phyloP scores from a whole-genome alignment of 148 eudicot species.

The Spergularia marina region DNA sequence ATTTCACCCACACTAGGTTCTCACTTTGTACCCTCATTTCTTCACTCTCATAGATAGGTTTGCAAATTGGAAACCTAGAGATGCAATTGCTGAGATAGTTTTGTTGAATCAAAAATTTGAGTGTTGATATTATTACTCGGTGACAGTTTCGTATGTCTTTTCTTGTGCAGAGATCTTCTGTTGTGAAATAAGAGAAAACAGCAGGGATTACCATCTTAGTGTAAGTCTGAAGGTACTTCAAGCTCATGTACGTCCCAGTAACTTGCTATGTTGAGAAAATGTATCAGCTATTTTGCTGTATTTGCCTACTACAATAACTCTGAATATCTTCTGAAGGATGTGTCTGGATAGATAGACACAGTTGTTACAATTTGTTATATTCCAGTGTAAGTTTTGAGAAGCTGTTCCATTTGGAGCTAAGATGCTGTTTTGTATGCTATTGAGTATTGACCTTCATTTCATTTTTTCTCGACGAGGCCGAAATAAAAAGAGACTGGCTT shows the following conservation, averaged over 20 bases:
- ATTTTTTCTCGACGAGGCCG: not conserved
- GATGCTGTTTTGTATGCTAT: not conserved
- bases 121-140: not conserved
- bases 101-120: not conserved
- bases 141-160: not conserved
- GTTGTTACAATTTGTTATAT: not conserved
- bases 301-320: constrained; percentile 10
- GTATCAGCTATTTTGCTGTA: constrained; percentile 19
- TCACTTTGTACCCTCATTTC: no score
- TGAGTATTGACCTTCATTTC: not conserved
- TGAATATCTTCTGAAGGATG: constrained; percentile 12
- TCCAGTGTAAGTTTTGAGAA: not conserved
- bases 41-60: no score
- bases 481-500: not conserved
- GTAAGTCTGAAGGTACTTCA: constrained; percentile 20
- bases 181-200: constrained; percentile 23
- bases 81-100: not conserved
- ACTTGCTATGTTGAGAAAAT: constrained; percentile 15
- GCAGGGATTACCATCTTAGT: constrained; percentile 16
- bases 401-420: not conserved
- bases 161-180: constrained; percentile 21
- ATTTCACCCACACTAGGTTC: not conserved
- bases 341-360: constrained; percentile 27
- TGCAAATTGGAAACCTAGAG: no score
- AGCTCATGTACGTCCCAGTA: constrained; percentile 26